Evolutionary conservation across 768 basidiomycete genomes (phyloP), one percentile per base, ranked within the genome.

Genomic region (Tricholoma hemisulphureum): DNA sequence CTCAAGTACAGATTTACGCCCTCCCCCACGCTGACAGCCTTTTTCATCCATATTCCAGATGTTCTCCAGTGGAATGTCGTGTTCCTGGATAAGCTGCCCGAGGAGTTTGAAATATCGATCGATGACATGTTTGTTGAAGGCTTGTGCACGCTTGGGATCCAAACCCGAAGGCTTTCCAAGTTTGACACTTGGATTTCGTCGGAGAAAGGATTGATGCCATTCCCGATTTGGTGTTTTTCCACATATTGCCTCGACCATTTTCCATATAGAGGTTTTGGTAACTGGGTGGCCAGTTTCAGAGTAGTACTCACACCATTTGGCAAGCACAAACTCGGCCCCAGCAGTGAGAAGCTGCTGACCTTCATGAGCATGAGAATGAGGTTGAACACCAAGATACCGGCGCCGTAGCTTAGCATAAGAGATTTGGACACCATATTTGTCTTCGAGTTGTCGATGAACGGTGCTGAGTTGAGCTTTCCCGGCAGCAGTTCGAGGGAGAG

Each of bases 101-200:
- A 69, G 61, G 10, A 63, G 11, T 6, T 65, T 32, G 41, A 73
- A 75, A 52, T 71, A 67, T 10, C 66, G 18, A 1, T 64, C 53
- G 13, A 77, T 70, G 10, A 57, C 57, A 7, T 64, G 39, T 4
- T 9, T 34, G 53, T 79, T 78, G 58, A 80, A 73, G 0, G 66
- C 66, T 39, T 67, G 54, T 3, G 67, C 73, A 29, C 67, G 58
- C 53, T 73, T 71, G 1, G 69, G 72, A 55, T 78, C 75, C 0
- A 77, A 63, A 0, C 67, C 69, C 14, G 64, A 60, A 23, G 71
- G 65, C 37, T 57, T 62, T n/a, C n/a, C n/a, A n/a, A n/a, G n/a
- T n/a, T n/a, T n/a, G n/a, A n/a, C n/a, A n/a, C n/a, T n/a, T n/a
- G n/a, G n/a, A n/a, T n/a, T n/a, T n/a, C n/a, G n/a, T n/a, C n/a